phyloP scores from a whole-genome alignment of 176 grass and related monocot genomes.

The Carex scoparia region DNA sequence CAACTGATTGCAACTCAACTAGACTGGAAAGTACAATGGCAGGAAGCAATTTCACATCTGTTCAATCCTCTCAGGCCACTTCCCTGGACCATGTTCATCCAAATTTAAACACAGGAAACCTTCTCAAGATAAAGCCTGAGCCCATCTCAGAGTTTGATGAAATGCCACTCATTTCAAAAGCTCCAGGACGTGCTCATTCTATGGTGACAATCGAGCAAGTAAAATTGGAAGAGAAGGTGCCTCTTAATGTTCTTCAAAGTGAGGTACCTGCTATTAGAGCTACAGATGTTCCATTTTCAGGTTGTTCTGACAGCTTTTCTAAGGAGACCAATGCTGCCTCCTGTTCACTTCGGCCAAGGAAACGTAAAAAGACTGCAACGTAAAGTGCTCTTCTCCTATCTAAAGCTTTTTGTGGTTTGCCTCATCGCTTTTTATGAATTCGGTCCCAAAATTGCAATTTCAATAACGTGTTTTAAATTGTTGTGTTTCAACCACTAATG shows the following conservation, averaged over 20 bases:
- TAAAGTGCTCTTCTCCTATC: slow-evolving; percentile 30
- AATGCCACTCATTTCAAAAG: not conserved
- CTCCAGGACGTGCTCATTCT: slow-evolving; percentile 18
- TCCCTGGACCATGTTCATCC: not conserved
- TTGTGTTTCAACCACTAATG: not conserved
- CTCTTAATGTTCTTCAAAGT: slow-evolving; percentile 13
- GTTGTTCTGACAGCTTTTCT: not conserved
- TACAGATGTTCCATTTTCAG: not conserved
- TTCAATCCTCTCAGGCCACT: not conserved
- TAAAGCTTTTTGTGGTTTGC: slow-evolving; percentile 21
- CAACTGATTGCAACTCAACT: not conserved
- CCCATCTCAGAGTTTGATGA: not conserved
- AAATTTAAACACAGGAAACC: not conserved
- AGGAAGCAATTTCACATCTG: not conserved
- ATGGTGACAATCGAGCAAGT: slow-evolving; percentile 6
- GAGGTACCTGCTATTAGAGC: slow-evolving; percentile 3
- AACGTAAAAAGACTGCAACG: slow-evolving; percentile 75
- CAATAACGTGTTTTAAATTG: not conserved
- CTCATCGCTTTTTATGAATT: slow-evolving; percentile 16
- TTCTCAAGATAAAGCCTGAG: slow-evolving; percentile 32
- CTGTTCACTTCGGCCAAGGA: slow-evolving; percentile 32
- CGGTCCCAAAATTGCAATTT: not conserved
- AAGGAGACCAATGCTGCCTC: not conserved
- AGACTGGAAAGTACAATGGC: not conserved
- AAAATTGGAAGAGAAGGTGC: slow-evolving; percentile 14